Evolutionary conservation across 164 flowering plant species (phyloP).

Genomic region (Cinnamomum micranthum): DNA sequence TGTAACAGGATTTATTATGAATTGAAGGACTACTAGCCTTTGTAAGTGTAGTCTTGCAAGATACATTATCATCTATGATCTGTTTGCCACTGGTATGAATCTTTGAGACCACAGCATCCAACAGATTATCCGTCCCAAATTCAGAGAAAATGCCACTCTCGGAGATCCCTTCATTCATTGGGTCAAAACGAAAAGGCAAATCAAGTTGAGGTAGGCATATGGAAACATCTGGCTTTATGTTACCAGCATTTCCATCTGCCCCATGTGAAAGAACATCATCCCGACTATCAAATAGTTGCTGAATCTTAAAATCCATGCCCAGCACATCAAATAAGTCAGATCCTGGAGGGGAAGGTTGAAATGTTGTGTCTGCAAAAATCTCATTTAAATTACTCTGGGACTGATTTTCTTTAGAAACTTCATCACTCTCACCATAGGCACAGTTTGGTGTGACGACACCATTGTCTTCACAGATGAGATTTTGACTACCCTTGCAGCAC

Average conservation of each 20-base stretch:
- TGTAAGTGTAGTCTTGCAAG: conserved; percentile 39
- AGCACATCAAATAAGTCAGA: conserved; percentile 73
- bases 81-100: conserved; percentile 38
- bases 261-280: conserved; percentile 16
- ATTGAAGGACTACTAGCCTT: conserved; percentile 32
- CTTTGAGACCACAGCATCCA: conserved; percentile 87
- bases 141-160: conserved; percentile 44
- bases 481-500: conserved; percentile 9
- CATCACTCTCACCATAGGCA: background rate
- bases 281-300: conserved; percentile 28
- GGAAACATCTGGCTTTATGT: conserved; percentile 22
- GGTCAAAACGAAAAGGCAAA: conserved; percentile 16
- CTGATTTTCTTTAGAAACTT: background rate
- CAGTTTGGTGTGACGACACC: background rate
- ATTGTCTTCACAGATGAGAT: conserved; percentile 15
- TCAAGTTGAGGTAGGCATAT: conserved; percentile 16
- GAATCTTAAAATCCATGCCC: conserved; percentile 51
- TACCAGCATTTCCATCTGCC: conserved; percentile 9
- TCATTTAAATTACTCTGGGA: background rate
- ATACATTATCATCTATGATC: conserved; percentile 47
- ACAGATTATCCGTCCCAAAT: conserved; percentile 48
- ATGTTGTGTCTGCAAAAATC: conserved; percentile 7
- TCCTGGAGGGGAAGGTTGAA: conserved; percentile 25
- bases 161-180: conserved; percentile 34
- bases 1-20: conserved; percentile 36